A percentile compares a stretch with the other conserved stretches of the same genome.
These are phyloP conservation scores for Kurtzmaniella quercitrusa DNA, from an alignment of 1,139 yeast species.

Conservation along the genomic window DNA sequence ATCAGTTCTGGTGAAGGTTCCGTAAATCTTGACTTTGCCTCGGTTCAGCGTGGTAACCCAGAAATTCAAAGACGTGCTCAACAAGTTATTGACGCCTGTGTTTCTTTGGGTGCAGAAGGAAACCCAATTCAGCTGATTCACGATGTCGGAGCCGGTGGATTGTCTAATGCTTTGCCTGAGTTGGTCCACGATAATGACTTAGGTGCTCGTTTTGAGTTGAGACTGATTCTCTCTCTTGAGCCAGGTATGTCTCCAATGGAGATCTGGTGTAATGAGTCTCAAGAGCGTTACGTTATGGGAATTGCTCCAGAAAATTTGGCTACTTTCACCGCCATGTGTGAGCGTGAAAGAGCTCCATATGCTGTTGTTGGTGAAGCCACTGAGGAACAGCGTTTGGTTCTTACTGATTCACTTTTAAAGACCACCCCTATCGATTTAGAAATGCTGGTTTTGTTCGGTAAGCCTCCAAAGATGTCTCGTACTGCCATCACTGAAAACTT, in stretches of 20 bases:
- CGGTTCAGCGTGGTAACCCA: conserved; percentile 99
- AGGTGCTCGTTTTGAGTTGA: conserved; percentile 89
- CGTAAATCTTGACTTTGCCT: conserved; percentile 95
- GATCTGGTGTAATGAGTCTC: conserved; percentile 99
- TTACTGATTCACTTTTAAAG: conserved; percentile 72
- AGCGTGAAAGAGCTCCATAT: conserved; percentile 93
- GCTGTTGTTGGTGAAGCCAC: conserved; percentile 97
- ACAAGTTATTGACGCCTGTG: conserved; percentile 94
- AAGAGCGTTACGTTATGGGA: conserved; percentile 95
- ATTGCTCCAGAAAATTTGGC: conserved; percentile 78
- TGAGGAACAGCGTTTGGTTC: conserved; percentile 73
- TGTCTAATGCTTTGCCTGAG: conserved; percentile 96
- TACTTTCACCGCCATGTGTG: conserved; percentile 72
- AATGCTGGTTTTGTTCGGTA: conserved; percentile 95
- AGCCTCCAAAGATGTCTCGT: conserved; percentile 93
- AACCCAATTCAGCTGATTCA: conserved; percentile 95
- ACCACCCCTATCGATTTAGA: conserved; percentile 93
- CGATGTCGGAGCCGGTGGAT: conserved; percentile 99
- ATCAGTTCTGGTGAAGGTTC: conserved; percentile 94
- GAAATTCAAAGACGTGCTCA: conserved; percentile 99
- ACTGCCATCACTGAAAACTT: conserved; percentile 64
- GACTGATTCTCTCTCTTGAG: conserved; percentile 87
- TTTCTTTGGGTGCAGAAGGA: conserved; percentile 62
- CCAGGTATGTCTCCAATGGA: conserved; percentile 99
- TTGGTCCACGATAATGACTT: conserved; percentile 94